Evolutionary conservation across 2,329 filamentous ascomycete species (phyloP).

Genomic region (Fonsecaea pugnacius): DNA sequence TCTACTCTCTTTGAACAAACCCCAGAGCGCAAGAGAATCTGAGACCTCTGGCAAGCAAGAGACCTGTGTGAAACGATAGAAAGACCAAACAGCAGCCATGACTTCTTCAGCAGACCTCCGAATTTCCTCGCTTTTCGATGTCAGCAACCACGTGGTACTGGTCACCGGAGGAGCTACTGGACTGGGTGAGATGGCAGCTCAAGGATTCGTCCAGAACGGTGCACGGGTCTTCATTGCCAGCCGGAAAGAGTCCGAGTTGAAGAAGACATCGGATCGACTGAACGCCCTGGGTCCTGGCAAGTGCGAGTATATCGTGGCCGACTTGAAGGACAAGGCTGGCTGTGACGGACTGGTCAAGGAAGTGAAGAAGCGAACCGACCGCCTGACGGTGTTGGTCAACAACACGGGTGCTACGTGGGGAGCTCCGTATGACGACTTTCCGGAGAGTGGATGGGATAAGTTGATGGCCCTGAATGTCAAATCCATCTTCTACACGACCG

Average conservation of each 20-base stretch:
- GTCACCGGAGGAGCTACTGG: constrained; percentile 42
- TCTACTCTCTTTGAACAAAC: background rate
- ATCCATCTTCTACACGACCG: constrained; percentile 54
- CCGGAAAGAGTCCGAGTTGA: constrained; percentile 57
- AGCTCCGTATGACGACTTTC: constrained; percentile 62
- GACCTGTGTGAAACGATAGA: background rate
- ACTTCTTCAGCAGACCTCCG: constrained; percentile 37
- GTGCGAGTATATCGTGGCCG: constrained; percentile 56
- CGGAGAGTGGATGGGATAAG: constrained; percentile 62
- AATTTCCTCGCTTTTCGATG: constrained; percentile 39
- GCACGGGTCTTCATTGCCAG: constrained; percentile 60
- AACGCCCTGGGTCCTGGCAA: constrained; percentile 58
- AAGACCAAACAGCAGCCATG: constrained; percentile 17
- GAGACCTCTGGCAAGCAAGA: background rate
- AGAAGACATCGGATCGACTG: constrained; percentile 52
- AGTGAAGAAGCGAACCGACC: constrained; percentile 49
- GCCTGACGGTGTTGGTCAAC: constrained; percentile 56
- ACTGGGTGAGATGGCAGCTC: constrained; percentile 57
- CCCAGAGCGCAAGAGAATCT: background rate
- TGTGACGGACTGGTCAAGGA: constrained; percentile 55
- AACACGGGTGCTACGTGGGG: constrained; percentile 59
- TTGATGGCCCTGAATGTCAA: constrained; percentile 61
- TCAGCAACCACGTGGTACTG: constrained; percentile 40
- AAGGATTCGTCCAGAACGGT: constrained; percentile 58
- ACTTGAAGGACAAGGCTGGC: constrained; percentile 59